phyloP scores from a whole-genome alignment of 768 basidiomycete genomes.

The Suillus variegatus region DNA sequence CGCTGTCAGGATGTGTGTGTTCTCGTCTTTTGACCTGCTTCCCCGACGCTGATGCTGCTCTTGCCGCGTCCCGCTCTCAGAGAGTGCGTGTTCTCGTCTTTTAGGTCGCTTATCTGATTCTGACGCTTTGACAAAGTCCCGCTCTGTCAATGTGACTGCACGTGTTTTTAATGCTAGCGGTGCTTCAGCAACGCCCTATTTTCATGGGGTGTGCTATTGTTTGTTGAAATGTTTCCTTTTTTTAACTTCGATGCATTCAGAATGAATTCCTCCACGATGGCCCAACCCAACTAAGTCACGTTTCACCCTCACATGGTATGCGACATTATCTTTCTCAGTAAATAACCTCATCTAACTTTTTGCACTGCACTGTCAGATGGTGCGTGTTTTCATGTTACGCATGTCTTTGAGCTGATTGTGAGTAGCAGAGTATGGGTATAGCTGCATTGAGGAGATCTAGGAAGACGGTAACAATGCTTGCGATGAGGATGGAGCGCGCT shows the following conservation, averaged over 20 bases:
- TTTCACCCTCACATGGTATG: neutral
- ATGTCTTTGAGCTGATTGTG: neutral
- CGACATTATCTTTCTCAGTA: neutral
- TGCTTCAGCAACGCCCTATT: neutral
- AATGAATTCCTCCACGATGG: neutral
- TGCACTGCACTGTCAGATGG: neutral
- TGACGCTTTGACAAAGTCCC: neutral
- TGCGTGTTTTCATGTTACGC: neutral
- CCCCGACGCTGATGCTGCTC: no score
- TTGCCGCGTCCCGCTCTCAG: no score
- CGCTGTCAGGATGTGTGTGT: no score
- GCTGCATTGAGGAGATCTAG: neutral
- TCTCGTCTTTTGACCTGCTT: no score
- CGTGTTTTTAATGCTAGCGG: neutral
- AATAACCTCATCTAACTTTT: neutral
- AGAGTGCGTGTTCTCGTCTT: no score
- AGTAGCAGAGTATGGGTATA: neutral
- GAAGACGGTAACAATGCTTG: neutral
- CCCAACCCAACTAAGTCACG: neutral
- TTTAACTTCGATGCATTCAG: neutral
- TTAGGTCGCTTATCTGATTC: no score
- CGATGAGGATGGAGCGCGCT: neutral
- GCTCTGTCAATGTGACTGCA: rapidly evolving
- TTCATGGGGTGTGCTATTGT: neutral
- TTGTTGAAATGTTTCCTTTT: neutral